Base-by-base conservation (phyloP, 768 basidiomycete genomes). In the Cyclocybe aegerita region DNA sequence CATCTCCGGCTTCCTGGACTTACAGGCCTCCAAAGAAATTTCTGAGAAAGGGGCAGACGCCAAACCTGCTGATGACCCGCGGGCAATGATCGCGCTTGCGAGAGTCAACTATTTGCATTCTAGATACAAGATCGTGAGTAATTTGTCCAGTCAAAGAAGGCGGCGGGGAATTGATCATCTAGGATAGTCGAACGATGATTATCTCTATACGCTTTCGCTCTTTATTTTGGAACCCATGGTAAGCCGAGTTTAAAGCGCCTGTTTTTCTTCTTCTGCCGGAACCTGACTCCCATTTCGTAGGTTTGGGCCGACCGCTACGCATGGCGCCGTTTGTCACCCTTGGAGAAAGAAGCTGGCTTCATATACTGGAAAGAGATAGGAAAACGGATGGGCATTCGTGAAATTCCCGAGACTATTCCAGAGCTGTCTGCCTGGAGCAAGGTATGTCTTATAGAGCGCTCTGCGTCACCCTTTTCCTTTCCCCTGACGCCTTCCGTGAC, bases 361-460 rank as follows among this genome's bases (percentile, higher is more conserved):
- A 60, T 72, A 1, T 73, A 71, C 52, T 81, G 78, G 77, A 38
- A 40, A 1, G 77, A 79, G 53, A 68, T 80, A 10, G 78, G 78
- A 4, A 57, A 59, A 36, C 62, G 70, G 42, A 79, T 81, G 79
- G 64, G 68, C 5, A 80, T 81, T 43, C 55, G 64, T 39, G 70
- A 74, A 54, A 76, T 81, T 36, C 80, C 79, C 1, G 66, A 66
- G 1, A 70, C 66, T 2, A 36, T 72, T 10, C 67, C 73, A 12
- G 73, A 60, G 3, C 56, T 79, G 47, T 52, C 53, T 9, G 59
- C 53, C 4, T 80, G 77, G 78, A 60, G 68, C n/a, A 50, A 55
- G 57, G 77, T 77, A 47, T n/a, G n/a, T n/a, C n/a, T n/a, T n/a
- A n/a, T n/a, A n/a, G n/a, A n/a, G n/a, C n/a, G n/a, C n/a, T n/a